Percentiles rank a stretch among this genome's conserved stretches.
phyloP scores from a whole-genome alignment of 1,284 basidiomycete genomes.

The Pascua sp. region DNA sequence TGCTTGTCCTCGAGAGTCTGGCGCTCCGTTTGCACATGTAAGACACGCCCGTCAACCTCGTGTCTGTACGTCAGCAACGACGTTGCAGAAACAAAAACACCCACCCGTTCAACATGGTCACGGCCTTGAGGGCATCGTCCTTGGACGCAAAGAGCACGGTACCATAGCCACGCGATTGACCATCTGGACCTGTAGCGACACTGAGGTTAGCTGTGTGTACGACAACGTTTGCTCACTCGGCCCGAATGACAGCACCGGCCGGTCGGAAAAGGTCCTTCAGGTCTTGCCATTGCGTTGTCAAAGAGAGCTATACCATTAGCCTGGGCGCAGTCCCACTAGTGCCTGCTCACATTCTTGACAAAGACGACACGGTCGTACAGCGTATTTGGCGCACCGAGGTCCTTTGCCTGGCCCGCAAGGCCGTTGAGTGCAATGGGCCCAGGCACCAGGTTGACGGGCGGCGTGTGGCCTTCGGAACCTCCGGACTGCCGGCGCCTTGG shows the following conservation, averaged over 20 bases:
- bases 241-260: conserved; percentile 79
- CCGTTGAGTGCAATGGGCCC: conserved; percentile 30
- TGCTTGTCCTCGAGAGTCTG: conserved; percentile 24
- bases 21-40: conserved; percentile 44
- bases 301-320: conserved; percentile 66
- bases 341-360: conserved; percentile 56
- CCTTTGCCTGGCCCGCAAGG: conserved; percentile 33
- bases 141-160: conserved; percentile 81
- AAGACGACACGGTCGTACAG: conserved; percentile 60
- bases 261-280: conserved; percentile 88
- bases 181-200: conserved; percentile 79
- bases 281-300: conserved; percentile 97
- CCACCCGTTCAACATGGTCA: conserved; percentile 80
- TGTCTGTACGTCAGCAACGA: conserved; percentile 16
- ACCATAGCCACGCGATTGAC: conserved; percentile 80
- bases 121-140: conserved; percentile 78
- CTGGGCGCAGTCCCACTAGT: neutral
- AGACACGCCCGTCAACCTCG: conserved; percentile 41
- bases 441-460: conserved; percentile 2
- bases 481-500: conserved; percentile 1
- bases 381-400: conserved; percentile 37
- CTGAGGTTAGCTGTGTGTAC: conserved; percentile 15
- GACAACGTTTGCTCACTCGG: conserved; percentile 54
- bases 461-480: neutral
- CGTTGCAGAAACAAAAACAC: conserved; percentile 30